These are phyloP conservation scores for Penicillium angulare DNA, from an alignment of 495 filamentous ascomycete genomes.

Conservation along the genomic window DNA sequence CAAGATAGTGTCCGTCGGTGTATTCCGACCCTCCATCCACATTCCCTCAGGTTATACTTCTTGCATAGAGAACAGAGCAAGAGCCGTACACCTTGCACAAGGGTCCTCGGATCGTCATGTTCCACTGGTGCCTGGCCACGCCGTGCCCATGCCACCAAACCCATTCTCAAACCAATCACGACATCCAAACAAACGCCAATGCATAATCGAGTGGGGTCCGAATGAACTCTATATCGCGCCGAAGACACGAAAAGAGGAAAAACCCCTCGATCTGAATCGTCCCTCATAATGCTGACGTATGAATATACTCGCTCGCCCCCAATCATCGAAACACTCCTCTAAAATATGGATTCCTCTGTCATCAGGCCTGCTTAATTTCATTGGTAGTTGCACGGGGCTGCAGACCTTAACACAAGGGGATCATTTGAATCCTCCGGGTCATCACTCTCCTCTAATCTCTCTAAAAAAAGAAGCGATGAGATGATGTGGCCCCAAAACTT, in stretches of 20 bases:
- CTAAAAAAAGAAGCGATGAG: not conserved
- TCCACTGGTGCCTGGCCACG: constrained; percentile 1
- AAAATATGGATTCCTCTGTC: too few species aligned
- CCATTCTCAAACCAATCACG: not conserved
- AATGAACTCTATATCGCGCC: not conserved
- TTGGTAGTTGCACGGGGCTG: too few species aligned
- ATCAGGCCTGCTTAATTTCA: too few species aligned
- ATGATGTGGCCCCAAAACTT: too few species aligned
- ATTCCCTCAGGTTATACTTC: not conserved
- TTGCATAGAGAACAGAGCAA: too few species aligned
- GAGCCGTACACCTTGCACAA: too few species aligned
- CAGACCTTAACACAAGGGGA: too few species aligned
- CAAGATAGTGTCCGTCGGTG: too few species aligned
- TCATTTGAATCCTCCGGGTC: not conserved
- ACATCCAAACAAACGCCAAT: not conserved
- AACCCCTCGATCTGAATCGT: not conserved
- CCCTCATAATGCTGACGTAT: not conserved
- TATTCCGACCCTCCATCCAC: too few species aligned
- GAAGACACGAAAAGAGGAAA: not conserved
- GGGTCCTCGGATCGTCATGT: not conserved
- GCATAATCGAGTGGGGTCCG: not conserved
- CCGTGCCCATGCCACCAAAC: not conserved
- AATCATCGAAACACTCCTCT: not conserved
- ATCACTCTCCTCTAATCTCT: not conserved
- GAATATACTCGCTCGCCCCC: not conserved